phyloP scores from a whole-genome alignment of 768 basidiomycete species.

The Leccinum disarticulatum region DNA sequence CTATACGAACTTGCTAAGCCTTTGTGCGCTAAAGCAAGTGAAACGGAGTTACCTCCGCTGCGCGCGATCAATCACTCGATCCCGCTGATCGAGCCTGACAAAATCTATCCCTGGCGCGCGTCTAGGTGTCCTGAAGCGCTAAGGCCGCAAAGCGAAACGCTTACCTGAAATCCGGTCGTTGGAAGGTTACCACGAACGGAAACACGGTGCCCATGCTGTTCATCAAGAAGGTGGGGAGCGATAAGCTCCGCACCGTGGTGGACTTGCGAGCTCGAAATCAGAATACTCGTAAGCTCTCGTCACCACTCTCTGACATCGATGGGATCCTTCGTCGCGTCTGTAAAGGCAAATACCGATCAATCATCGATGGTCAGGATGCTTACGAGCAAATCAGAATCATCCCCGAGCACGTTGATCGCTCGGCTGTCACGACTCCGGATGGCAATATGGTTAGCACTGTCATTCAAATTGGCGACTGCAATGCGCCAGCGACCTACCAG shows the following conservation, averaged over 20 bases:
- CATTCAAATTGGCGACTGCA: slow-evolving; percentile 26
- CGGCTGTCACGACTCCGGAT: slow-evolving; percentile 35
- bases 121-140: neutral
- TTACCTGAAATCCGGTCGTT: neutral
- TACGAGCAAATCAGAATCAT: slow-evolving; percentile 22
- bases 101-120: neutral
- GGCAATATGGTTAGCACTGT: slow-evolving; percentile 37
- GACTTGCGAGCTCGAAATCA: slow-evolving; percentile 13
- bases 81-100: neutral
- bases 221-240: neutral
- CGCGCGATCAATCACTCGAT: slow-evolving; percentile 4
- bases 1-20: neutral
- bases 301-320: slow-evolving; percentile 20
- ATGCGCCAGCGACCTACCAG: slow-evolving; percentile 47
- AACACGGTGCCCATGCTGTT: slow-evolving; percentile 9
- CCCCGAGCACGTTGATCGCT: slow-evolving; percentile 18
- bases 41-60: neutral
- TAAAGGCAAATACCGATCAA: neutral
- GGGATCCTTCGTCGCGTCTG: slow-evolving; percentile 4
- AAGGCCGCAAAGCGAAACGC: neutral
- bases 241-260: neutral
- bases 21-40: neutral
- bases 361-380: slow-evolving; percentile 18
- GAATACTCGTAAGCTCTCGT: slow-evolving; percentile 16
- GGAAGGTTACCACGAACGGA: neutral